phyloP scores from a whole-genome alignment of 768 basidiomycete genomes.

The Tricholoma terreum region DNA sequence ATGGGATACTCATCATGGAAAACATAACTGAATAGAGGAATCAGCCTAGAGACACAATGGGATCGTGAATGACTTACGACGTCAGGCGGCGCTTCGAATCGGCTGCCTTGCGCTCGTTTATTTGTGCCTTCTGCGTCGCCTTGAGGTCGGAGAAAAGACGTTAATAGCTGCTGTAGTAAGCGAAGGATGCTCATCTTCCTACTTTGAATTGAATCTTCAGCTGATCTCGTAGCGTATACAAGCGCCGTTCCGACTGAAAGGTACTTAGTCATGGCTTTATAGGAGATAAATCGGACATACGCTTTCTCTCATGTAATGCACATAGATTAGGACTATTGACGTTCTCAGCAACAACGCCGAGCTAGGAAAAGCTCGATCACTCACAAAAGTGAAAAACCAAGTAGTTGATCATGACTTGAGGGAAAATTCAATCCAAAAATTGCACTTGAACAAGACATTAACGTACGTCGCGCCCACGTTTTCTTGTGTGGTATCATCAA shows the following conservation, averaged over 20 bases:
- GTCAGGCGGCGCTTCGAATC: slow-evolving; percentile 83
- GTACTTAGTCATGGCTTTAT: neutral
- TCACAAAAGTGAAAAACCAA: slow-evolving; percentile 69
- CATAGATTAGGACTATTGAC: slow-evolving; percentile 65
- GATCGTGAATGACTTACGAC: slow-evolving; percentile 46
- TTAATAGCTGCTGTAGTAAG: neutral
- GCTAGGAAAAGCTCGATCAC: slow-evolving; percentile 13
- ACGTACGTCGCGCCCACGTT: slow-evolving; percentile 36
- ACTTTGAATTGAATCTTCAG: slow-evolving; percentile 70
- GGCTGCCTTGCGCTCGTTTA: slow-evolving; percentile 69
- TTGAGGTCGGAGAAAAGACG: slow-evolving; percentile 13
- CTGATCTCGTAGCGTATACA: slow-evolving; percentile 69
- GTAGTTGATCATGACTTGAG: slow-evolving; percentile 65
- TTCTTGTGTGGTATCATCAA: slow-evolving; percentile 36
- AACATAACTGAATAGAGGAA: slow-evolving; percentile 48
- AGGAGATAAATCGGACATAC: slow-evolving; percentile 30
- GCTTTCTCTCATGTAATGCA: slow-evolving; percentile 64
- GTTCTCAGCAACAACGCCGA: slow-evolving; percentile 12
- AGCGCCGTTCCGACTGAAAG: slow-evolving; percentile 59
- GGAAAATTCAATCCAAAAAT: neutral
- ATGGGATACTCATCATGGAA: slow-evolving; percentile 53
- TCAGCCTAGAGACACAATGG: neutral
- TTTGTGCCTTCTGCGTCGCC: slow-evolving; percentile 72
- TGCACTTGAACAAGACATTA: neutral
- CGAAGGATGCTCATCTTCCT: slow-evolving; percentile 36